Conservation (phyloP, 495 filamentous ascomycete genomes). For the Diplogelasinospora grovesii region DNA sequence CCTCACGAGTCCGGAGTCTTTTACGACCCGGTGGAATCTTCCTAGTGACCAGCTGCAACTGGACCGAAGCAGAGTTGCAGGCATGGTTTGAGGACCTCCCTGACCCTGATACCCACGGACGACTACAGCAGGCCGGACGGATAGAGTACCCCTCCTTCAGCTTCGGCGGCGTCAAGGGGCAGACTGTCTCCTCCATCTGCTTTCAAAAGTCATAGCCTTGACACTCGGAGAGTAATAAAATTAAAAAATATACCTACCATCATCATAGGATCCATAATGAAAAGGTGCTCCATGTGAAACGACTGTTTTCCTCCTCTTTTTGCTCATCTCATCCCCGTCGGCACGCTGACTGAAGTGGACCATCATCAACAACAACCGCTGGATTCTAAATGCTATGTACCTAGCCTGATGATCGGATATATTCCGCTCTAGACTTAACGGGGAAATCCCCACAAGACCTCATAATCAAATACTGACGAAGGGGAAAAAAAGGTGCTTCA, state of each 20-base stretch:
- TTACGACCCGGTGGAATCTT: constrained; percentile 65
- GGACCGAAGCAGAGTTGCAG: constrained; percentile 84
- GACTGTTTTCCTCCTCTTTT: no score
- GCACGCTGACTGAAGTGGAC: no score
- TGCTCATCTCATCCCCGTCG: no score
- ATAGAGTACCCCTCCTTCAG: constrained; percentile 77
- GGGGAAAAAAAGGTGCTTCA: constrained; percentile 22
- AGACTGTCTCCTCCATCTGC: constrained; percentile 76
- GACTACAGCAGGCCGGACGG: constrained; percentile 47
- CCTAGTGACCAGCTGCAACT: constrained; percentile 92
- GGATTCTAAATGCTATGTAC: no score
- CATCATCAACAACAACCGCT: no score
- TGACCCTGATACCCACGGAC: constrained; percentile 7
- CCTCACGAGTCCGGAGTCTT: constrained; percentile 53
- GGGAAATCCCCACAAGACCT: no score
- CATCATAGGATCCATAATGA: neutral
- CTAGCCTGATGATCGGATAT: no score
- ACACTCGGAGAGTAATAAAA: no score
- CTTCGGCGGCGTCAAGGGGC: constrained; percentile 81
- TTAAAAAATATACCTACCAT: no score
- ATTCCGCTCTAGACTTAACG: no score
- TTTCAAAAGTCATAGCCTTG: no score
- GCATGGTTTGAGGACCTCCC: constrained; percentile 56
- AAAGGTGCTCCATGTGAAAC: neutral
- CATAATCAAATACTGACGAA: no score